Conservation (phyloP, 768 basidiomycete genomes). For the Pulveroboletus sp. region DNA sequence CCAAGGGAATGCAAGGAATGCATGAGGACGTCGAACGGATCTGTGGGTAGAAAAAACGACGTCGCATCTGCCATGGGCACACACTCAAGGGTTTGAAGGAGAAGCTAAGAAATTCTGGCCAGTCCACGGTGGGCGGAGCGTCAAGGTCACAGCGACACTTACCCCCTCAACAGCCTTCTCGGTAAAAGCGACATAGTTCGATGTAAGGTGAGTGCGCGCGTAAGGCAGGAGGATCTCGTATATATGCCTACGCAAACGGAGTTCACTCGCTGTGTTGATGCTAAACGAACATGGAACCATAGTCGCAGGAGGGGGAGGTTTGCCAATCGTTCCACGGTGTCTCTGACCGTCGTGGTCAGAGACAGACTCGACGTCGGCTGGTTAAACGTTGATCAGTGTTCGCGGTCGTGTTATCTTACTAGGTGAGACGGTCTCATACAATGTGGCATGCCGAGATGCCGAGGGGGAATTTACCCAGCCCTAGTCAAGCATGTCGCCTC, state of each 20-base stretch:
- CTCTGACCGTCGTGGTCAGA: neutral
- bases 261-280: constrained; percentile 16
- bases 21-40: constrained; percentile 48
- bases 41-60: constrained; percentile 47
- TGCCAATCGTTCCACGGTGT: neutral
- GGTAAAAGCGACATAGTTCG: constrained; percentile 52
- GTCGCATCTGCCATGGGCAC: constrained; percentile 48
- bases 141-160: neutral
- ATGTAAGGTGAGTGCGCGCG: constrained; percentile 47
- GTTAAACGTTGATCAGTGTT: neutral
- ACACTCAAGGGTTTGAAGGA: constrained; percentile 35
- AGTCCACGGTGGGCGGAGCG: neutral
- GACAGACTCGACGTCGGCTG: neutral
- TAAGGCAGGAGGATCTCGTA: constrained; percentile 52
- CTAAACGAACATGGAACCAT: constrained; percentile 19
- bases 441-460: neutral
- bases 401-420: neutral
- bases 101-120: constrained; percentile 32
- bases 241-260: constrained; percentile 41
- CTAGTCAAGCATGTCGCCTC: too few species aligned
- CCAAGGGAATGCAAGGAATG: constrained; percentile 30
- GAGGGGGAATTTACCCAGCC: neutral
- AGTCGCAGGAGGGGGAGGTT: neutral
- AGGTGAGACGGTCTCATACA: too few species aligned
- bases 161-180: constrained; percentile 46